Percentiles rank a stretch among this genome's conserved stretches.
Evolutionary conservation across 2,329 filamentous ascomycete genomes (phyloP).

Genomic region (Ceratocystis lukuohia): DNA sequence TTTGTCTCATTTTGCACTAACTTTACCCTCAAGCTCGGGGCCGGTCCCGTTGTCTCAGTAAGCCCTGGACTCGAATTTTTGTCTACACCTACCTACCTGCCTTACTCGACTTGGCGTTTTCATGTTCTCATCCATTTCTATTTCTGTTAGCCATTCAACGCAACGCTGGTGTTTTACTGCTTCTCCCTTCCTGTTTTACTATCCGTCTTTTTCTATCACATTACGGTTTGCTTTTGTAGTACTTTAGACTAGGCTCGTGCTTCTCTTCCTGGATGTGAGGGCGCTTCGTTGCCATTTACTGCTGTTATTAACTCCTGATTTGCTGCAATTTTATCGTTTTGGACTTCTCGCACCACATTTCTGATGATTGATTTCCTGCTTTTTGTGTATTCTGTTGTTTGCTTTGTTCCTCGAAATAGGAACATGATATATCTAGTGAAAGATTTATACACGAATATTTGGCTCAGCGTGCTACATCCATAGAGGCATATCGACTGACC

Average conservation of each 20-base stretch:
- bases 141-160: background rate
- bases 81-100: background rate
- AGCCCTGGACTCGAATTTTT: background rate
- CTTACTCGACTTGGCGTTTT: conserved; percentile 8
- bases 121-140: background rate
- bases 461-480: background rate
- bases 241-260: conserved; percentile 6
- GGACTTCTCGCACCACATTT: background rate
- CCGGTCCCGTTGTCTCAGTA: conserved; percentile 3
- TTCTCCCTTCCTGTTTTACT: background rate
- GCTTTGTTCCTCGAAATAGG: background rate
- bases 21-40: background rate
- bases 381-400: background rate
- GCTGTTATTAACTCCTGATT: background rate
- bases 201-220: background rate
- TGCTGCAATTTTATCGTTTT: background rate
- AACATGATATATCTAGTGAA: background rate
- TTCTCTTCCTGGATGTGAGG: background rate
- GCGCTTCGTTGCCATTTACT: background rate
- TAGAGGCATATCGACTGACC: background rate
- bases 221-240: background rate
- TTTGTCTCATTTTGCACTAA: conserved; percentile 23
- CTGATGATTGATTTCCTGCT: background rate
- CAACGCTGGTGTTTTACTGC: background rate
- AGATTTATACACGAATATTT: background rate